phyloP scores from a whole-genome alignment of 441 rosid species.

The Arabidopsis lyrata region DNA sequence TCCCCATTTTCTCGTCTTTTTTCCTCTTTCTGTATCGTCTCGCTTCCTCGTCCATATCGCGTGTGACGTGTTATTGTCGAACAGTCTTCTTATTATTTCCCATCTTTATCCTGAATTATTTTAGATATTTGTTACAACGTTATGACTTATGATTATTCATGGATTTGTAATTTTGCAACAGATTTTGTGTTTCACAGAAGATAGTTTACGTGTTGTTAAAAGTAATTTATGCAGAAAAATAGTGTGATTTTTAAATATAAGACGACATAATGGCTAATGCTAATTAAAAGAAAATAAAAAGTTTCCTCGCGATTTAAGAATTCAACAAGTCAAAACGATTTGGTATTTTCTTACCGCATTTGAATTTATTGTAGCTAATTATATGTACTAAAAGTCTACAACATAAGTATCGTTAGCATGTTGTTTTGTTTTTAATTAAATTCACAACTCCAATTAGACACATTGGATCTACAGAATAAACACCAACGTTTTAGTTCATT shows the following conservation, averaged over 20 bases:
- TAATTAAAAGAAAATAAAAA: no score
- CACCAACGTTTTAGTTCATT: neutral
- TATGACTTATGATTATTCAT: neutral
- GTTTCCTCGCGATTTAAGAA: no score
- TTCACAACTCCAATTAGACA: neutral
- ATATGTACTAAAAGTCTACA: neutral
- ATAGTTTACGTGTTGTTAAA: neutral
- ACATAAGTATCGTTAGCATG: neutral
- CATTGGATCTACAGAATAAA: neutral
- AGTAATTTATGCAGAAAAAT: no score
- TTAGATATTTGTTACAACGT: neutral
- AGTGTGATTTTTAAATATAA: no score
- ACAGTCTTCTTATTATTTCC: conserved; percentile 2
- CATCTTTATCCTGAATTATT: neutral
- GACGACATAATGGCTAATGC: no score
- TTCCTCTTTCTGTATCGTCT: neutral
- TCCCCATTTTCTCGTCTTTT: neutral
- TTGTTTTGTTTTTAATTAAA: neutral
- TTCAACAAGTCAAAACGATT: no score
- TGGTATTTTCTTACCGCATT: no score
- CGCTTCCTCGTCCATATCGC: conserved; percentile 16
- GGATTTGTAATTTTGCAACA: neutral
- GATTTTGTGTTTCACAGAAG: neutral
- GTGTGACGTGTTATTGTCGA: neutral
- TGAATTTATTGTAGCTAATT: no score